phyloP scores from a whole-genome alignment of 305 asterid species.

The Fraxinus platypoda region DNA sequence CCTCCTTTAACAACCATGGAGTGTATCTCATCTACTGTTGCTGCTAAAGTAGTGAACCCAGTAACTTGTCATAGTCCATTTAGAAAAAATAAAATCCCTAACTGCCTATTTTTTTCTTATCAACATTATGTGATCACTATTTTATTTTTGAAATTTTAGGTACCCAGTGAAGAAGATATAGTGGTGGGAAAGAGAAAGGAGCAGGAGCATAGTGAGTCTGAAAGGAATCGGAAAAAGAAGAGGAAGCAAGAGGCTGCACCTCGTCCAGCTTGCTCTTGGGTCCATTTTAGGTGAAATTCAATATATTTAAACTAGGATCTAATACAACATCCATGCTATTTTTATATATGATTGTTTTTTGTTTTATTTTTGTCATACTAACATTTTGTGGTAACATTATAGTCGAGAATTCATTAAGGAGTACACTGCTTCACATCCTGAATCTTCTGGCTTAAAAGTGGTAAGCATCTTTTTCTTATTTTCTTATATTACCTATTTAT shows the following conservation, averaged over 20 bases:
- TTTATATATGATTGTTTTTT: neutral
- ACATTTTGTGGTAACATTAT: constrained; percentile 23
- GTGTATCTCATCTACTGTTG: neutral
- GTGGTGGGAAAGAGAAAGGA: constrained; percentile 58
- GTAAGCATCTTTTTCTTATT: constrained; percentile 43
- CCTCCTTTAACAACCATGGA: neutral
- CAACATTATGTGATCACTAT: neutral
- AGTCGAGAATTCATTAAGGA: constrained; percentile 95
- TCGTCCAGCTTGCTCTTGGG: constrained; percentile 99
- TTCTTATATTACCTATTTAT: constrained; percentile 5
- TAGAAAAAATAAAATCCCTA: neutral
- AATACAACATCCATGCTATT: neutral
- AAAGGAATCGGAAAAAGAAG: constrained; percentile 71
- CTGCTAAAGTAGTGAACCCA: neutral
- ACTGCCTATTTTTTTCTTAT: neutral
- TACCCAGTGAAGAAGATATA: constrained; percentile 55
- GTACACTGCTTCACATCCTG: constrained; percentile 92
- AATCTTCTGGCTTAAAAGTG: constrained; percentile 87
- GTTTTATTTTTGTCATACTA: constrained; percentile 14
- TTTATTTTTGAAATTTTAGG: constrained; percentile 33
- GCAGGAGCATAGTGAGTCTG: constrained; percentile 57
- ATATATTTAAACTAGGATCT: constrained; percentile 16
- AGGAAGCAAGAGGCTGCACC: constrained; percentile 66
- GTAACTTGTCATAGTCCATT: neutral
- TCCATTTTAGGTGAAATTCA: constrained; percentile 76